Percentiles rank a stretch among this genome's conserved stretches.
Conservation (phyloP, 352 stramenopile genomes). For the Phytophthora agathidicida region DNA sequence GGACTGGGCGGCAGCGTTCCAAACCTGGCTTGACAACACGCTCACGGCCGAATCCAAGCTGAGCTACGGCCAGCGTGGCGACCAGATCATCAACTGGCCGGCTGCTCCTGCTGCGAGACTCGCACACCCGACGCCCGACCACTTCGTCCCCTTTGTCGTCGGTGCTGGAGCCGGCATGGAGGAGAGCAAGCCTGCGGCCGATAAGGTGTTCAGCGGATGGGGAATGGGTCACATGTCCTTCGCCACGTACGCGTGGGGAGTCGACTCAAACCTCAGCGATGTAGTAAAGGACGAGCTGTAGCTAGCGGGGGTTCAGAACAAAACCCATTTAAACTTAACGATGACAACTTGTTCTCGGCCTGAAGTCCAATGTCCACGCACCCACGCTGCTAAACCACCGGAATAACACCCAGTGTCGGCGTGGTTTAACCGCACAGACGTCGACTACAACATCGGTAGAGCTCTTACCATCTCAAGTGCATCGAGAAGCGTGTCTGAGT, state of each 20-base stretch:
- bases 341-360: too few relatives aligned
- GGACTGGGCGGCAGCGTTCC: slow-evolving; percentile 44
- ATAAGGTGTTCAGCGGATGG: slow-evolving; percentile 48
- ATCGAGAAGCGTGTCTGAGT: too few relatives aligned
- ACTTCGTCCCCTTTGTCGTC: slow-evolving; percentile 61
- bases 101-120: slow-evolving; percentile 35
- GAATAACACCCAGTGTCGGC: too few relatives aligned
- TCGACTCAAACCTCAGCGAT: slow-evolving; percentile 31
- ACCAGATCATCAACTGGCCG: slow-evolving; percentile 47
- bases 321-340: background rate
- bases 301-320: background rate
- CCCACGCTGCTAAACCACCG: too few relatives aligned
- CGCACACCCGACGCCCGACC: slow-evolving; percentile 55
- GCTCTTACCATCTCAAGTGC: slow-evolving; percentile 1
- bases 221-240: slow-evolving; percentile 53
- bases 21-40: slow-evolving; percentile 41
- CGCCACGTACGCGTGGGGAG: slow-evolving; percentile 36
- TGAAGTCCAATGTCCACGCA: too few relatives aligned
- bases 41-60: slow-evolving; percentile 32
- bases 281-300: slow-evolving; percentile 36
- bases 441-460: background rate
- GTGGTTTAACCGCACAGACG: too few relatives aligned
- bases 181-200: slow-evolving; percentile 35
- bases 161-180: slow-evolving; percentile 57
- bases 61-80: slow-evolving; percentile 25